Base-by-base conservation (phyloP, 2,329 filamentous ascomycete genomes). In the Colletotrichum sp. region DNA sequence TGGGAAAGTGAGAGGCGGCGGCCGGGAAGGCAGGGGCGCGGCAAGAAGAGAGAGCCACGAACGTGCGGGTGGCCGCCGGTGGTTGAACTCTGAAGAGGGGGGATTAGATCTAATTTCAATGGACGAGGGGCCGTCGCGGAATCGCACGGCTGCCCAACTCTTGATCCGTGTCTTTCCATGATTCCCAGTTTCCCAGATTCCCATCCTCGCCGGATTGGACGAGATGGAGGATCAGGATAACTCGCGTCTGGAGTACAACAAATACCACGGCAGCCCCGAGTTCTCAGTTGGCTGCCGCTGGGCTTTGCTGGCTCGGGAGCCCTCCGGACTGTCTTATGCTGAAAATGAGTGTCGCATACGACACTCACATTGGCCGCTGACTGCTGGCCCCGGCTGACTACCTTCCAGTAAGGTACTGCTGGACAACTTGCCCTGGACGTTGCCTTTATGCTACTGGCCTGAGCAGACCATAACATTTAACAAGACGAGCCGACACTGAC, bases 31-130 rank as follows among this genome's bases (percentile, higher is more conserved):
- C 44, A 57, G 28, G n/a, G n/a, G 32, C 59, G 30, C 6, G n/a
- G 57, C 26, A 30, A 60, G 8, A n/a, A 59, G 62, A 57, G 62
- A 62, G 66, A 57, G n/a, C 55, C 39, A 64, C 71, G 39, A 75
- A 68, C 36, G 57, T 64, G 59, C 60, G 39, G 63, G 59, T 60
- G 70, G 44, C 39, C 59, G 28, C 26, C 24, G 62, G 32, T 34
- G 32, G 62, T 18, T 28, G 52, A 49, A 30, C 62, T 55, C 57
- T 30, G 32, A 36, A 44, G 59, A 30, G 70, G 69, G 62, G 73
- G 57, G 60, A 57, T 71, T 71, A 12, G 59, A 30, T 32, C 69
- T 49, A 76, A 76, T 76, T 73, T 76, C 64, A 76, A 73, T 63
- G n/a, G 73, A 73, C 73, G 64, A 69, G 73, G 70, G 55, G 12